Evolutionary conservation across 257 asterid species (phyloP).

Genomic region (Plantago elongata): DNA sequence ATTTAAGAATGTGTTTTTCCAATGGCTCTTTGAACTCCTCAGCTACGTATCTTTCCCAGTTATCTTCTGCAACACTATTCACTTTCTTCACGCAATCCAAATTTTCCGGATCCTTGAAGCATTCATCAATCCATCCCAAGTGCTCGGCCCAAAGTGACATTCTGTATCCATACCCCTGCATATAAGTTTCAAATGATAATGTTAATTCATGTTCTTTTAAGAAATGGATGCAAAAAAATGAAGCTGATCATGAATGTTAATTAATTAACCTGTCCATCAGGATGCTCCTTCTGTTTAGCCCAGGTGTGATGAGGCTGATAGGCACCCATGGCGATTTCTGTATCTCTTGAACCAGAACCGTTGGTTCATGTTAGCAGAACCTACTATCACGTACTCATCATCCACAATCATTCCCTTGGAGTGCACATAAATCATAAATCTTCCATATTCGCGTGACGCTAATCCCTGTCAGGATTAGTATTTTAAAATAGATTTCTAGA

Average conservation of each 20-base stretch:
- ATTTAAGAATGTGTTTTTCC: constrained; percentile 51
- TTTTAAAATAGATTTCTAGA: too few species aligned
- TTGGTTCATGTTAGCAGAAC: constrained; percentile 63
- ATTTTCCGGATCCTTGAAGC: constrained; percentile 41
- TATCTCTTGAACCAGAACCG: constrained; percentile 58
- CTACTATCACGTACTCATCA: constrained; percentile 54
- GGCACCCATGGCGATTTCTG: constrained; percentile 64
- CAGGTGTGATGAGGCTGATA: constrained; percentile 56
- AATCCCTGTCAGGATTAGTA: constrained; percentile 23
- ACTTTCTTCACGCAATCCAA: constrained; percentile 44
- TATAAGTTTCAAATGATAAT: not conserved
- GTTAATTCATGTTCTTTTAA: not conserved
- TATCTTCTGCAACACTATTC: too few species aligned
- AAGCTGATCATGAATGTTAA: too few species aligned
- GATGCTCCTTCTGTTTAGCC: constrained; percentile 32
- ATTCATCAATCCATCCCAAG: constrained; percentile 30
- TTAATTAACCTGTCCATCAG: constrained; percentile 38
- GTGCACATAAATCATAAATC: constrained; percentile 62
- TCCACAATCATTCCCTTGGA: constrained; percentile 67
- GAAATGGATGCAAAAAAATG: too few species aligned
- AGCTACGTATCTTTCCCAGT: constrained; percentile 44
- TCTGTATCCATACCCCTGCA: constrained; percentile 56
- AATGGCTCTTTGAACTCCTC: constrained; percentile 31
- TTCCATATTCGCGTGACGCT: constrained; percentile 30
- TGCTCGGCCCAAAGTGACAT: constrained; percentile 73